Evolutionary conservation across 192 early-diverging fungal genomes (phyloP).

Genomic region (Backusella tarrabulga): DNA sequence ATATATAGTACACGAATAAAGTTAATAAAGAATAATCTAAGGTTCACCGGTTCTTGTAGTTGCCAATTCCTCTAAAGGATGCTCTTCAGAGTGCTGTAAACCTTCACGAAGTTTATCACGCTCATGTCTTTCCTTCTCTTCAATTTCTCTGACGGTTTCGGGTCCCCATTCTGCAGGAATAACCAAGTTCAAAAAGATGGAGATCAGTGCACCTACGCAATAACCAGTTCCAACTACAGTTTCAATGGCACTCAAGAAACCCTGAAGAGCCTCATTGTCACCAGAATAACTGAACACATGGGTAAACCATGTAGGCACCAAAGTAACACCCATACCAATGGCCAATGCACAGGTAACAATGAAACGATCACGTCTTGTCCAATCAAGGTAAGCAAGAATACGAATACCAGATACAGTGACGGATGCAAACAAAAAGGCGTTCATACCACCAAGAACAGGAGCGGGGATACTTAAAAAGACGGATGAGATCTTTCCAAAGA

Average conservation of each 20-base stretch:
- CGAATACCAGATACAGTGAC: constrained; percentile 54
- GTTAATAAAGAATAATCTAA: neutral
- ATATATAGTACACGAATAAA: neutral
- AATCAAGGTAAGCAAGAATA: constrained; percentile 50
- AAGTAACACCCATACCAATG: constrained; percentile 45
- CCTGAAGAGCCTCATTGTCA: constrained; percentile 28
- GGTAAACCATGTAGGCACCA: constrained; percentile 30
- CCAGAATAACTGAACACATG: constrained; percentile 45
- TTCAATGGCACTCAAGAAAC: constrained; percentile 40
- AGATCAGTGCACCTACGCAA: constrained; percentile 40
- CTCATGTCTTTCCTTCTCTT: constrained; percentile 8
- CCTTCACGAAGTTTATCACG: constrained; percentile 20
- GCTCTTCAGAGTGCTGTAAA: neutral
- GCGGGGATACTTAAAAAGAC: constrained; percentile 46
- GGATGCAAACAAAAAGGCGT: constrained; percentile 49
- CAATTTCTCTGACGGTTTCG: constrained; percentile 4
- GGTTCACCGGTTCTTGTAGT: neutral
- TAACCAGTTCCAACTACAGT: constrained; percentile 45
- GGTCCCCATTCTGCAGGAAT: constrained; percentile 32
- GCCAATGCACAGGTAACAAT: constrained; percentile 46
- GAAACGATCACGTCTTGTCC: constrained; percentile 54
- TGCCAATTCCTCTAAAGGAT: constrained; percentile 6
- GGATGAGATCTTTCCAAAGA: constrained; percentile 52
- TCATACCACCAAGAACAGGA: constrained; percentile 55
- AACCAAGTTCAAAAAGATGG: constrained; percentile 41